These are phyloP conservation scores for Hypsizygus ulmarius DNA, from an alignment of 1,284 basidiomycete species.

Conservation along the genomic window DNA sequence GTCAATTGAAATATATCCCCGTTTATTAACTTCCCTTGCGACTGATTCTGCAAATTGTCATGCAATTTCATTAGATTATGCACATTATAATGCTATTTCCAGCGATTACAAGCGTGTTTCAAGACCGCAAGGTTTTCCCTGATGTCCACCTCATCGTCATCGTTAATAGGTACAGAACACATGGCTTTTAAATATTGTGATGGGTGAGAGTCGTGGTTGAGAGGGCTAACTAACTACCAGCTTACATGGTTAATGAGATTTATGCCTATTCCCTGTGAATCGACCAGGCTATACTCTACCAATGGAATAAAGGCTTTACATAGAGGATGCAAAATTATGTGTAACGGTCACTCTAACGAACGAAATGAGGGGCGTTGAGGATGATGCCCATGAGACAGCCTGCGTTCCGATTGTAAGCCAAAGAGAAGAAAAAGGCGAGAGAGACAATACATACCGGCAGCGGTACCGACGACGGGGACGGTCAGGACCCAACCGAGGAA, in stretches of 20 bases:
- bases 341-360: slow-evolving; percentile 4
- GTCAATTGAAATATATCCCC: no score
- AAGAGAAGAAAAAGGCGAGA: not conserved
- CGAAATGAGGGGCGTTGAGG: slow-evolving; percentile 28
- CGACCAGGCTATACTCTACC: not conserved
- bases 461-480: slow-evolving; percentile 23
- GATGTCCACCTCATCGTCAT: no score
- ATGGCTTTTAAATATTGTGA: not conserved
- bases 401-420: not conserved
- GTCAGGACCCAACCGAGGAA: slow-evolving; percentile 27
- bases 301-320: not conserved
- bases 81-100: no score
- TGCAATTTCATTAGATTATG: no score
- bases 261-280: no score
- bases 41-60: no score
- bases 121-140: not conserved
- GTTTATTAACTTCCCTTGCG: no score
- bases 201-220: not conserved
- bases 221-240: not conserved
- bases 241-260: no score
- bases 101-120: not conserved
- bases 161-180: not conserved
- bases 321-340: not conserved
- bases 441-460: slow-evolving; percentile 9
- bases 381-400: slow-evolving; percentile 30